Conservation (phyloP, 306 rosid species). For the Albizia julibrissin region DNA sequence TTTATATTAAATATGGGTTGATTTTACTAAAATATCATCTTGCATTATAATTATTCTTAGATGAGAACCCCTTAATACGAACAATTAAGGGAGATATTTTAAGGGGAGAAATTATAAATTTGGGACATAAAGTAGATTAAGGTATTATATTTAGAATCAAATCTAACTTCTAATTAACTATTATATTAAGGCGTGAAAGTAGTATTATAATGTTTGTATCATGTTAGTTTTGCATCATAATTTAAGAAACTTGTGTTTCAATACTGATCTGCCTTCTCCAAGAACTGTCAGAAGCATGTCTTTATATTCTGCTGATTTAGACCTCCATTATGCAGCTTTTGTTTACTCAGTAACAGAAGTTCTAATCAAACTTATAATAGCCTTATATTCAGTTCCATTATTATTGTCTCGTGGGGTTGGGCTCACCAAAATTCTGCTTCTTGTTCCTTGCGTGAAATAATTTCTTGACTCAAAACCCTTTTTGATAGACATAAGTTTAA, state of each 20-base stretch:
- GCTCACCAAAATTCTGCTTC: slow-evolving; percentile 20
- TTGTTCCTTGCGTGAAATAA: slow-evolving; percentile 40
- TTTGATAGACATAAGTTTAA: slow-evolving; percentile 16
- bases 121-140: too few relatives aligned
- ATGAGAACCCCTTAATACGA: too few relatives aligned
- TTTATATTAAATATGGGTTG: too few relatives aligned
- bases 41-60: too few relatives aligned
- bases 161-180: too few relatives aligned
- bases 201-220: slow-evolving; percentile 25
- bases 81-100: too few relatives aligned
- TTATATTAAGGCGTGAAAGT: too few relatives aligned
- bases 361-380: background rate
- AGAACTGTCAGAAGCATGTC: slow-evolving; percentile 49
- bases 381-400: background rate
- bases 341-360: slow-evolving; percentile 22
- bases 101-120: too few relatives aligned
- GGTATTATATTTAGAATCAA: too few relatives aligned
- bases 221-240: background rate
- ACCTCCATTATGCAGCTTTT: slow-evolving; percentile 44
- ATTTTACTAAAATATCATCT: too few relatives aligned
- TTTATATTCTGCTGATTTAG: slow-evolving; percentile 40
- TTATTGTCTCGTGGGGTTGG: slow-evolving; percentile 4
- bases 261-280: slow-evolving; percentile 45
- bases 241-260: slow-evolving; percentile 45
- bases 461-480: slow-evolving; percentile 28